Base-by-base conservation (phyloP, 2,329 filamentous ascomycete genomes). In the Chaetomium strumarium region DNA sequence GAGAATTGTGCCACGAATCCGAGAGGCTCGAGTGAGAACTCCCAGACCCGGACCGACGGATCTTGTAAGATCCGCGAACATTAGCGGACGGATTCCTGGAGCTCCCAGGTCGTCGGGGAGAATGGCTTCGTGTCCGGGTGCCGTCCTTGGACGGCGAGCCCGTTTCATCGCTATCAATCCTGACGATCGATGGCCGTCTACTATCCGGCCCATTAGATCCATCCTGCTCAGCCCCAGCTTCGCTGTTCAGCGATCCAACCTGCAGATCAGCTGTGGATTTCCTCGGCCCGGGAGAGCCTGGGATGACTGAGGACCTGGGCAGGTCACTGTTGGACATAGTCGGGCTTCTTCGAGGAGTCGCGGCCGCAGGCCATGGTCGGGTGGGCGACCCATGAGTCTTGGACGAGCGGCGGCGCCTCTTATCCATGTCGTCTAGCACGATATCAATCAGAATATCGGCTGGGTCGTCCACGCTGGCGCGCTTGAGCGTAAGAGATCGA, bases 391-490 rank as follows among this genome's bases (percentile, higher is more conserved):
- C 78, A 58, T 93, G 88, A 10, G 84, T 79, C 71, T 95, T 97
- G 39, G 90, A 90, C 0, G 91, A 95, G 46, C 93, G 83, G 55
- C 90, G 83, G 20, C 92, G 83, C 58, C 93, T 81, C 72, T 89
- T 93, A 68, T 97, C 92, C 78, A 95, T 93, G 65, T 99, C 93
- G 66, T 99, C 93, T 55, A 99, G 73, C 24, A 99, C 91, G 61
- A 99, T 95, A 62, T 95, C 86, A 58, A 93, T 88, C 44, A 97
- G 75, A 37, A 99, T 80, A 66, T 97, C 93, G 16, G 86, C 85
- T 3, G 90, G 90, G 64, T 99, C 91, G 58, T 96, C 90, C 41
- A 99, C 78, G 58, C 85, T 84, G 51, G 88, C 92, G 61, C 90
- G 84, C 72, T 90, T 96, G 59, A 99, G 76, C 2, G 88, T 93